A percentile compares a stretch with the other conserved stretches of the same genome.
phyloP scores from a whole-genome alignment of 257 asterid genomes.

The Solanum pennellii region DNA sequence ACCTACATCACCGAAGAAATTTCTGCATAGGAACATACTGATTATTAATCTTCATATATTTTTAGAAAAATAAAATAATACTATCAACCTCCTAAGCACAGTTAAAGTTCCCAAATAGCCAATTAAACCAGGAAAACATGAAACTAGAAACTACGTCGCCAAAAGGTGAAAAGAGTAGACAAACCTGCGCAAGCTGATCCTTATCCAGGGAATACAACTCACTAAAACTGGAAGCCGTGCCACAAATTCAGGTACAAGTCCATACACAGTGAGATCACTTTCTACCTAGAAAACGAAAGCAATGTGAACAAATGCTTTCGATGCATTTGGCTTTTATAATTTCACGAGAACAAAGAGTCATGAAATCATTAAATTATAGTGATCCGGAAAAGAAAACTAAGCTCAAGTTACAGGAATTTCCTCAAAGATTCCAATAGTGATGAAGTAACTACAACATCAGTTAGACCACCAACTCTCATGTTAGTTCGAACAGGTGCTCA shows the following conservation, averaged over 20 bases:
- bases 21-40: neutral
- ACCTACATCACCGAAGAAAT: neutral
- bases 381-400: neutral
- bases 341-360: neutral
- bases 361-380: neutral
- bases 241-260: neutral
- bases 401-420: neutral
- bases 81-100: neutral
- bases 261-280: neutral
- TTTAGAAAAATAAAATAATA: no score
- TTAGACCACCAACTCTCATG: conserved; percentile 44
- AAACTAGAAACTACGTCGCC: no score
- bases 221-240: neutral
- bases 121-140: no score
- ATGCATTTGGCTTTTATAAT: neutral
- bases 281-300: neutral
- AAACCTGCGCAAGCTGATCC: no score
- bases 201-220: no score
- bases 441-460: conserved; percentile 23
- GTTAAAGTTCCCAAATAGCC: no score
- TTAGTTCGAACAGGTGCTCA: conserved; percentile 77
- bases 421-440: conserved; percentile 12
- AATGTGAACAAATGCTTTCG: neutral
- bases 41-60: neutral
- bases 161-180: no score